These are phyloP conservation scores for Herpetomonas tarakana DNA, from an alignment of 208 protist genomes.

Conservation along the genomic window DNA sequence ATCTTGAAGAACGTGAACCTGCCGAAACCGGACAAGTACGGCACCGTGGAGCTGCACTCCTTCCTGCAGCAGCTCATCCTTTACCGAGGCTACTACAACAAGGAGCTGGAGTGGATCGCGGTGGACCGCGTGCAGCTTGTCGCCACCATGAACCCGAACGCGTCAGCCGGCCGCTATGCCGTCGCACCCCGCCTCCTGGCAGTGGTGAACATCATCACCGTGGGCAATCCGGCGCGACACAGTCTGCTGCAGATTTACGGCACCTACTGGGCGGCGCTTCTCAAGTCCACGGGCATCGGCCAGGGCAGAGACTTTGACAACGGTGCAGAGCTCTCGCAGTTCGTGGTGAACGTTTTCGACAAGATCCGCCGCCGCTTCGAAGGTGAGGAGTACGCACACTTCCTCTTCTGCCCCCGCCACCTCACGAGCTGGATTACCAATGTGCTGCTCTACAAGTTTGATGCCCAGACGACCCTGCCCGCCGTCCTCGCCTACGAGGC, in stretches of 20 bases:
- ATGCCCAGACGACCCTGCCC: slow-evolving; percentile 82
- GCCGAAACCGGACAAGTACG: slow-evolving; percentile 97
- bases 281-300: slow-evolving; percentile 49
- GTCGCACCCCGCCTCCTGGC: slow-evolving; percentile 95
- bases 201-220: slow-evolving; percentile 87
- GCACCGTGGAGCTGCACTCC: slow-evolving; percentile 95
- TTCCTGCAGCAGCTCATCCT: slow-evolving; percentile 97
- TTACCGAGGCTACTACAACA: slow-evolving; percentile 96
- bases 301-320: slow-evolving; percentile 68
- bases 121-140: slow-evolving; percentile 95
- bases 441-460: slow-evolving; percentile 92
- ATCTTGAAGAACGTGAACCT: slow-evolving; percentile 97
- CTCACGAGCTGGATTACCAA: slow-evolving; percentile 93
- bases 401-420: slow-evolving; percentile 95
- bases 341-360: slow-evolving; percentile 94
- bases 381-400: slow-evolving; percentile 94
- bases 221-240: slow-evolving; percentile 89
- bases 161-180: slow-evolving; percentile 89
- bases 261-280: slow-evolving; percentile 81
- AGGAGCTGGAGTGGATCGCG: slow-evolving; percentile 95
- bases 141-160: slow-evolving; percentile 92
- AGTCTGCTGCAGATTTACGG: slow-evolving; percentile 92
- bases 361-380: slow-evolving; percentile 88
- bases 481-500: slow-evolving; percentile 93
- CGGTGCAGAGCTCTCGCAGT: slow-evolving; percentile 82